Conservation (phyloP, 164 flowering plant genomes). For the Chimonanthus salicifolius region DNA sequence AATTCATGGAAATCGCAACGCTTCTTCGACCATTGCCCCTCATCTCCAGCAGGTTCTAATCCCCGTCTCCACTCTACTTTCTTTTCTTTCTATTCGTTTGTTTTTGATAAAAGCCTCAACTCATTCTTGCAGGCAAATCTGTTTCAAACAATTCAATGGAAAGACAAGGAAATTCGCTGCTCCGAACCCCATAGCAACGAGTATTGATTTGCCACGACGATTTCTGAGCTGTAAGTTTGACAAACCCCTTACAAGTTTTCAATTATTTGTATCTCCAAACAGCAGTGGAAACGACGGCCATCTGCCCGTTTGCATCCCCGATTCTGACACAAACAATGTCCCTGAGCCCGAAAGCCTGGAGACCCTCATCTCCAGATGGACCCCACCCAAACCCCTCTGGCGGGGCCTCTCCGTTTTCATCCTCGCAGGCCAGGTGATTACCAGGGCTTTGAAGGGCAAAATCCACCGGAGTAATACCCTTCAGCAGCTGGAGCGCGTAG, state of each 20-base stretch:
- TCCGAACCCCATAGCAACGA: conserved; percentile 1
- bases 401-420: conserved; percentile 68
- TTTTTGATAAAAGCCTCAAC: neutral
- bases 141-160: conserved; percentile 7
- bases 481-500: conserved; percentile 83
- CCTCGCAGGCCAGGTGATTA: conserved; percentile 76
- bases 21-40: conserved; percentile 15
- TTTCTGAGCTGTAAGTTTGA: conserved; percentile 13
- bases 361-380: conserved; percentile 46
- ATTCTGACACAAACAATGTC: conserved; percentile 30
- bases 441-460: conserved; percentile 54
- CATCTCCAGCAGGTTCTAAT: conserved; percentile 24
- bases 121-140: conserved; percentile 24
- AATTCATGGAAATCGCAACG: conserved; percentile 29
- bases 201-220: conserved; percentile 8
- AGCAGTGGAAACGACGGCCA: conserved; percentile 31
- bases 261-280: conserved; percentile 24
- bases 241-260: conserved; percentile 4
- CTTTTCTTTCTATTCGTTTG: neutral
- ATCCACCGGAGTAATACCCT: conserved; percentile 81
- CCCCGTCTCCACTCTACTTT: conserved; percentile 10
- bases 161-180: conserved; percentile 6
- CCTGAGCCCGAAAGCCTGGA: conserved; percentile 23
- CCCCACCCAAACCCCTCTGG: conserved; percentile 80
- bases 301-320: conserved; percentile 25